Conservation (phyloP, 306 rosid species). For the Fragaria vesca region DNA sequence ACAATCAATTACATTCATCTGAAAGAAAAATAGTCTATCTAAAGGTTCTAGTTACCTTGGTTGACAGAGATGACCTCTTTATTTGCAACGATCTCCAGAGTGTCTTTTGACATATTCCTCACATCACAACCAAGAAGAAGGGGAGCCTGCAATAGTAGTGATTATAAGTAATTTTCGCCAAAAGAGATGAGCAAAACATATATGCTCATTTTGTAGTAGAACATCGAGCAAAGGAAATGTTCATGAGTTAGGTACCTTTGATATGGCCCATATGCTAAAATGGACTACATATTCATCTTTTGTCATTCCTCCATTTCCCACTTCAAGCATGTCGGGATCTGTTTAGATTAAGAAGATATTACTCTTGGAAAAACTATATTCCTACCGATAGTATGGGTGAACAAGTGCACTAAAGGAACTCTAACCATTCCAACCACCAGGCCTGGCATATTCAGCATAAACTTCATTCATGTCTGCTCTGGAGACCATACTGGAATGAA, state of each 20-base stretch:
- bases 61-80: constrained; percentile 78
- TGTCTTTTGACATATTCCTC: constrained; percentile 72
- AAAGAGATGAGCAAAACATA: not conserved
- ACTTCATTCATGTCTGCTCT: constrained; percentile 79
- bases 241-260: constrained; percentile 51
- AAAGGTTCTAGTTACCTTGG: constrained; percentile 54
- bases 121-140: constrained; percentile 94
- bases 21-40: not conserved
- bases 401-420: not conserved
- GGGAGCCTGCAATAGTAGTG: constrained; percentile 69
- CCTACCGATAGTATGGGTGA: not conserved
- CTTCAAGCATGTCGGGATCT: constrained; percentile 99
- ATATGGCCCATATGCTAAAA: constrained; percentile 94
- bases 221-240: constrained; percentile 5
- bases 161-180: constrained; percentile 4
- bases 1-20: not conserved
- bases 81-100: constrained; percentile 56
- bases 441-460: constrained; percentile 74
- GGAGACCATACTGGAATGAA: constrained; percentile 68
- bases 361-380: not conserved
- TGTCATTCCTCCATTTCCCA: constrained; percentile 96
- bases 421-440: constrained; percentile 98
- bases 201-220: constrained; percentile 1
- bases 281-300: constrained; percentile 81
- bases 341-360: constrained; percentile 25